Base-by-base conservation (phyloP, 495 filamentous ascomycete genomes). In the Chaetomidium leptoderma region DNA sequence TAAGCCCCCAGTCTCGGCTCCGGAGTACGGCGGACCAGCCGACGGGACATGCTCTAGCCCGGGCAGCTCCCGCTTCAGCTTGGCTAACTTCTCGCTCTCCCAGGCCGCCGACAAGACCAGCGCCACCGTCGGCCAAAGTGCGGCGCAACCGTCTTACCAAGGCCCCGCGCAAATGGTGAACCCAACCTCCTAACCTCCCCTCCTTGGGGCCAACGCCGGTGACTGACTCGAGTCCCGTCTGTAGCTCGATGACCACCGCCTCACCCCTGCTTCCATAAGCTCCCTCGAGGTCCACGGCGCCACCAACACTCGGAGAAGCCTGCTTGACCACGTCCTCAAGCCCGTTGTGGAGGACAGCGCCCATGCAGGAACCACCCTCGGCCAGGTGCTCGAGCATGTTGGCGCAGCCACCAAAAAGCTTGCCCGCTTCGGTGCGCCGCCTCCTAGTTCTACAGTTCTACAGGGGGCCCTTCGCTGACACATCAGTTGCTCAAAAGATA, bases 261-360 rank as follows among this genome's bases (percentile, higher is more conserved):
- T 91, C 80, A 66, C 73, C 33, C 77, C 76, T 16, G 86, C 90
- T 47, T 85, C 88, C 6, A 86, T 98, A 73, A 89, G 87, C 53
- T 85, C 84, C 27, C 80, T 97, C 68, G 83, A 86, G 60, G 79
- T 99, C 52, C 79, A 92, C 55, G 85, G 86, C 64, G 90, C 89
- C 10, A 76, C 74, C 21, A 81, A 92, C 60, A 97, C 92, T 4
- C 83, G 92, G 33, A 78, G 81, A 51, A 76, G 80, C 57, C 95
- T 97, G 68, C 83, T 98, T 26, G 80, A 90, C 63, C 80, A 83
- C 21, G 72, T 96, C 55, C 82, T 97, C 75, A 78, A 83, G 54
- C 90, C 92, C 5, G 69, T 96, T 3, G 74, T 97, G 16, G 85
- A 83, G 62, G 78, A 78, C 29, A 85, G 87, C 62, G 74, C 81